Evolutionary conservation across 371 early-diverging fungal genomes (phyloP), one percentile per base, ranked within the genome.

Genomic region (Mortierella sp.): DNA sequence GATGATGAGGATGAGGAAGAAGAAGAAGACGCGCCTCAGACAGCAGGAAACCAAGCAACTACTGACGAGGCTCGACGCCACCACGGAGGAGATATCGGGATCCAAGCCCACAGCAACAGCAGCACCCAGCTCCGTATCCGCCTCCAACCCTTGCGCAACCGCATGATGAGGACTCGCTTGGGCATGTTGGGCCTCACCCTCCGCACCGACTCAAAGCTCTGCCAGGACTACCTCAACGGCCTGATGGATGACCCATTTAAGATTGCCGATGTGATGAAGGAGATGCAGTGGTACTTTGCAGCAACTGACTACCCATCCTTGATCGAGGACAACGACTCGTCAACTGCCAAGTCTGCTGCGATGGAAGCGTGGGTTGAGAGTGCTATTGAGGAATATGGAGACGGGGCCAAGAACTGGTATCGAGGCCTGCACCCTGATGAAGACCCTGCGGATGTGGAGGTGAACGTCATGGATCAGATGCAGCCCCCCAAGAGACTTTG

Each of bases 1-100:
- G 26, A 55, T 54, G 46, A 46, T 3, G 54, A 69, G 0, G 43
- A 75, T n/a, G 69, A 54, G 0, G 37, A 14, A 3, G 54, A 34
- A n/a, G 69, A 69, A 13, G 54, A 3, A 5, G 24, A 71, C 10
- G 51, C 3, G 26, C 6, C 19, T n/a, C 48, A 46, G 28, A 28
- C 3, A 14, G 19, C 44, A 46, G 48, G 0, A 44, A n/a, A 28
- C 71, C 31, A 71, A 24, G 31, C 31, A 13, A 69, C 69, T 26
- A 21, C 72, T 14, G 14, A 16, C 13, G 50, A 70, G 10, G 77
- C 72, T 46, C 43, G 77, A 34, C 21, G 16, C 6, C 64, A 61
- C 8, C 72, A 77, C 48, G 77, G 77, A 2, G 77, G 77, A 26
- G 77, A 77, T 34, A 72, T 72, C 24, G 77, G 77, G 61, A 72